phyloP scores from a whole-genome alignment of 345 rosid species.

The Ricinus communis region DNA sequence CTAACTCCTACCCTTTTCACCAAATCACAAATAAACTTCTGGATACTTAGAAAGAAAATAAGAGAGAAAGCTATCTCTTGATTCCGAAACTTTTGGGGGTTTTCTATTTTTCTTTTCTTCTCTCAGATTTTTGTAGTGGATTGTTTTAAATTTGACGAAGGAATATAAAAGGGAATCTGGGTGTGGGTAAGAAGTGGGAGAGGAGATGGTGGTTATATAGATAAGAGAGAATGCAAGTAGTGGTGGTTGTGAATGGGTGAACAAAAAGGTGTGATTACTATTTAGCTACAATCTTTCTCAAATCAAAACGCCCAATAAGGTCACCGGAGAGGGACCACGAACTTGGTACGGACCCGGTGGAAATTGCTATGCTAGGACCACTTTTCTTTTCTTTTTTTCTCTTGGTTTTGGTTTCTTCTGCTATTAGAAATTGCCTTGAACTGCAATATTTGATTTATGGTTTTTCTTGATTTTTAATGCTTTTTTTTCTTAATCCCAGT shows the following conservation, averaged over 20 bases:
- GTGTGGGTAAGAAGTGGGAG: not conserved
- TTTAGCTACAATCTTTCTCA: too few relatives aligned
- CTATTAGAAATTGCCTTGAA: not conserved
- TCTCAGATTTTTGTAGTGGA: not conserved
- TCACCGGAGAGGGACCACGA: constrained; percentile 10
- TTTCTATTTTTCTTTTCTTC: not conserved
- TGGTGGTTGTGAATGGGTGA: not conserved
- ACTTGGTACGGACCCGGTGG: not conserved
- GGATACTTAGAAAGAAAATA: not conserved
- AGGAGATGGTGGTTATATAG: not conserved
- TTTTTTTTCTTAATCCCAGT: not conserved
- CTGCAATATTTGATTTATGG: too few relatives aligned
- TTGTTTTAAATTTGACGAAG: not conserved
- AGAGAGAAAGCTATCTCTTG: not conserved
- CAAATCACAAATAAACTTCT: not conserved
- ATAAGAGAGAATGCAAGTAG: not conserved
- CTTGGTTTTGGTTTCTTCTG: too few relatives aligned
- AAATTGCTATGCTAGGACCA: too few relatives aligned
- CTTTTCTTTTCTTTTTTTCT: too few relatives aligned
- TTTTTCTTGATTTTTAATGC: too few relatives aligned
- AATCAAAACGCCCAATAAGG: too few relatives aligned
- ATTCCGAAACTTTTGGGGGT: too few relatives aligned
- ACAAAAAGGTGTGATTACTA: too few relatives aligned
- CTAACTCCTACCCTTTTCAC: not conserved
- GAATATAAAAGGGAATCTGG: not conserved